Conservation (phyloP, 345 rosid species). For the Lepidium didymum region DNA sequence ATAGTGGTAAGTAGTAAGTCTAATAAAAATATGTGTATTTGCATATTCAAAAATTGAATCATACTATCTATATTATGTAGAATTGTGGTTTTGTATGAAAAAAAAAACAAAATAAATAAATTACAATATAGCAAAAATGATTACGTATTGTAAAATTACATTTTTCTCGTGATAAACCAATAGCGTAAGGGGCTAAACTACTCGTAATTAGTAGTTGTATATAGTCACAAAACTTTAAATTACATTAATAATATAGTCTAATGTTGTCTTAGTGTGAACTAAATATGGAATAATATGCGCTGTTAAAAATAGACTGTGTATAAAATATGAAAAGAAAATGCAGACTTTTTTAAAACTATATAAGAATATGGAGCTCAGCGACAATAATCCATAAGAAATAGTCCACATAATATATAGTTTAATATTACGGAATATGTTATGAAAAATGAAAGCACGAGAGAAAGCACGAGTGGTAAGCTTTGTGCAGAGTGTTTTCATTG, state of each 20-base stretch:
- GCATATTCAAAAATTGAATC: too few relatives aligned
- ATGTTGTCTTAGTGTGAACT: conserved; percentile 2
- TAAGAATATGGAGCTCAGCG: neutral
- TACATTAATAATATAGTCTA: neutral
- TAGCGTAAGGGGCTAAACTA: neutral
- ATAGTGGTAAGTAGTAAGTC: too few relatives aligned
- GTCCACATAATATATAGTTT: neutral
- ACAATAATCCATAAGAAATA: conserved; percentile 1
- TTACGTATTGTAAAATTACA: neutral
- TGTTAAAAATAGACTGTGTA: neutral
- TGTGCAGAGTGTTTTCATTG: conserved; percentile 29
- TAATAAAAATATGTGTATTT: too few relatives aligned
- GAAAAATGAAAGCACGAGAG: neutral
- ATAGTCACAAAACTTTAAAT: neutral
- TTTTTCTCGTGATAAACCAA: neutral
- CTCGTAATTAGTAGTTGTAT: neutral
- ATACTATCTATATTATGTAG: too few relatives aligned
- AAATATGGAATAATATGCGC: neutral
- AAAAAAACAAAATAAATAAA: too few relatives aligned
- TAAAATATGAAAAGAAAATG: neutral
- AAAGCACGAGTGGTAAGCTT: conserved; percentile 22
- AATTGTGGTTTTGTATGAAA: too few relatives aligned
- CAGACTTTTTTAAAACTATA: neutral
- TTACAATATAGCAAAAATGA: neutral
- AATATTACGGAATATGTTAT: neutral